Percentiles rank a stretch among this genome's conserved stretches.
Evolutionary conservation across 225 moss, liverwort and hornwort genomes (phyloP).

Genomic region (Polytrichum commune): DNA sequence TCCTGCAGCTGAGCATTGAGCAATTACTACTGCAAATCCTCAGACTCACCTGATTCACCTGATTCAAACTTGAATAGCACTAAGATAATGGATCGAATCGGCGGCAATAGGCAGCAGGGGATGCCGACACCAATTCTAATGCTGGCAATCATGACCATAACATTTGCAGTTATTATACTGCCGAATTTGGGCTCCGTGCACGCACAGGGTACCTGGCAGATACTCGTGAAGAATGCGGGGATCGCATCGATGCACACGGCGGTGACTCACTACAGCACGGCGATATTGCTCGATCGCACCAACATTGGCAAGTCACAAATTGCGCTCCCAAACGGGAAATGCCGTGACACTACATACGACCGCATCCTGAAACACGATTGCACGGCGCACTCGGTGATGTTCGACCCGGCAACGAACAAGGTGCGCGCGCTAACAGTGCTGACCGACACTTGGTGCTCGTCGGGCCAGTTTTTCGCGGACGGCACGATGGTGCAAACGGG

Average conservation of each 20-base stretch:
- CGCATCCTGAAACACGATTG: conserved; percentile 40
- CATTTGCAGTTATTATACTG: too few species aligned
- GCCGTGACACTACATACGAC: conserved; percentile 27
- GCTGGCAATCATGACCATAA: too few species aligned
- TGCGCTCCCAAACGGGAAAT: conserved; percentile 31
- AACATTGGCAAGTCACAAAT: conserved; percentile 47
- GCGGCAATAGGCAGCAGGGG: too few species aligned
- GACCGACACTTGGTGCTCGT: conserved; percentile 56
- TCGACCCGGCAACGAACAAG: conserved; percentile 12
- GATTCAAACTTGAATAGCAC: too few species aligned
- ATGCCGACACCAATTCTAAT: too few species aligned
- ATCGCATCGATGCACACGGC: conserved; percentile 51
- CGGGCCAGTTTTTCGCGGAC: conserved; percentile 38
- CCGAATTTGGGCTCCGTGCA: not conserved
- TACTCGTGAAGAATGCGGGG: conserved; percentile 38
- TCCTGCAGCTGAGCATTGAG: too few species aligned
- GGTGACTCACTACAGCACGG: conserved; percentile 36
- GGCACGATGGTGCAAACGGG: conserved; percentile 48
- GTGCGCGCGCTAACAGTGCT: conserved; percentile 35
- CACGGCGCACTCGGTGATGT: conserved; percentile 52
- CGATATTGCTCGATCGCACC: conserved; percentile 45
- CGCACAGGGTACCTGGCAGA: conserved; percentile 43
- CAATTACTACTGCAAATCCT: too few species aligned
- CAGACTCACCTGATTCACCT: too few species aligned
- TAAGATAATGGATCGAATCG: too few species aligned